Evolutionary conservation across 257 asterid species (phyloP).

Genomic region (Scutellaria galericulata): DNA sequence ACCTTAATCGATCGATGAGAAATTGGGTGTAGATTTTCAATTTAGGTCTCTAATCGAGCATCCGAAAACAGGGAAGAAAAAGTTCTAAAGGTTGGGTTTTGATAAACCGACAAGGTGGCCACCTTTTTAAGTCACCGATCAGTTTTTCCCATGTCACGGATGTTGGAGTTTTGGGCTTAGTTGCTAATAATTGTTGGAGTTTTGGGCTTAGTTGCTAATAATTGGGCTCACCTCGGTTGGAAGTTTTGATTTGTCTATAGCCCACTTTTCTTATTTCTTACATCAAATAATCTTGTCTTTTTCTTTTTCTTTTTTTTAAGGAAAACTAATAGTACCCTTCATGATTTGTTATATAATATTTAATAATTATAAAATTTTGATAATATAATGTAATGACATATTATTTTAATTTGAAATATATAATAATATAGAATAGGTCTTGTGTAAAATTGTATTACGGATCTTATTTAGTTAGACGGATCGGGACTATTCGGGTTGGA

Average conservation of each 20-base stretch:
- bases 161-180: conserved; percentile 9
- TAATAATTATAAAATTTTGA: too few relatives aligned
- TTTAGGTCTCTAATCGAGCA: conserved; percentile 1
- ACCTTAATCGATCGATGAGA: conserved; percentile 39
- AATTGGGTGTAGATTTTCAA: conserved; percentile 29
- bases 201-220: conserved; percentile 11
- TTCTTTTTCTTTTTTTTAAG: too few relatives aligned
- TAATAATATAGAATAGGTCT: too few relatives aligned
- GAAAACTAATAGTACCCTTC: too few relatives aligned
- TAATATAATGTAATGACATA: too few relatives aligned
- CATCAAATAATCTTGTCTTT: too few relatives aligned
- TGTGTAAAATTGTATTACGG: too few relatives aligned
- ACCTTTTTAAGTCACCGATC: conserved; percentile 1
- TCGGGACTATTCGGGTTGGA: too few relatives aligned
- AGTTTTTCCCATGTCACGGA: not conserved
- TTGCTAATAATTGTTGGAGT: not conserved
- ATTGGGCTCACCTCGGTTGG: conserved; percentile 18
- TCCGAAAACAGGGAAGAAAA: not conserved
- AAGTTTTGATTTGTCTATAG: not conserved
- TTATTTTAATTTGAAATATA: too few relatives aligned
- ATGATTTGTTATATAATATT: too few relatives aligned
- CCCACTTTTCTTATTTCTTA: conserved; percentile 12
- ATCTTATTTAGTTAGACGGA: too few relatives aligned
- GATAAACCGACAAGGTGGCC: not conserved
- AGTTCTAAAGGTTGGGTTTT: not conserved